These are phyloP conservation scores for Trichothecium roseum DNA, from an alignment of 2,329 filamentous ascomycete species.

Conservation along the genomic window DNA sequence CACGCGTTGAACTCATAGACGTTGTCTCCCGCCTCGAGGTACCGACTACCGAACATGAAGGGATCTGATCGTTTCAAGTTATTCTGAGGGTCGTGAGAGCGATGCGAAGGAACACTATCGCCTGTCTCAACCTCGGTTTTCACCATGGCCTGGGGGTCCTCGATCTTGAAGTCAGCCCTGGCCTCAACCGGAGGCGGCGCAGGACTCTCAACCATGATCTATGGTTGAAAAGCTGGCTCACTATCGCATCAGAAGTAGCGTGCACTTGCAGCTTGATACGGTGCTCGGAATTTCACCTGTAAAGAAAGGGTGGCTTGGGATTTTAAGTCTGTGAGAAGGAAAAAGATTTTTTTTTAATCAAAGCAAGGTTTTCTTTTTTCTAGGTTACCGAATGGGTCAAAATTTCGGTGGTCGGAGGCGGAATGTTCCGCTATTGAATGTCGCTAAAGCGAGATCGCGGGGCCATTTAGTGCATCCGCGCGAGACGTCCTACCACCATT, in stretches of 20 bases:
- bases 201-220: not conserved
- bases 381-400: too few species aligned
- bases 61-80: constrained; percentile 84
- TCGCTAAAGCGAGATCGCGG: too few species aligned
- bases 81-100: constrained; percentile 59
- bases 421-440: too few species aligned
- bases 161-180: constrained; percentile 12
- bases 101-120: constrained; percentile 40
- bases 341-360: constrained; percentile 3
- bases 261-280: not conserved
- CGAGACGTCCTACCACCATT: too few species aligned
- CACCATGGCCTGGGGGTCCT: constrained; percentile 2
- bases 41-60: constrained; percentile 90
- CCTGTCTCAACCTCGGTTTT: constrained; percentile 7
- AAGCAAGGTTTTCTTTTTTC: not conserved
- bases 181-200: constrained; percentile 10
- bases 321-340: constrained; percentile 1
- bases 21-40: constrained; percentile 72
- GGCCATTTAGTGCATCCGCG: too few species aligned
- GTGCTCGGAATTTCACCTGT: not conserved
- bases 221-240: not conserved
- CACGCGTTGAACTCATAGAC: constrained; percentile 98
- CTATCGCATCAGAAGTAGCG: not conserved
- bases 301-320: constrained; percentile 1
- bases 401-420: too few species aligned